phyloP scores from a whole-genome alignment of 176 grass and related monocot species.

The Triticum dicoccoides region DNA sequence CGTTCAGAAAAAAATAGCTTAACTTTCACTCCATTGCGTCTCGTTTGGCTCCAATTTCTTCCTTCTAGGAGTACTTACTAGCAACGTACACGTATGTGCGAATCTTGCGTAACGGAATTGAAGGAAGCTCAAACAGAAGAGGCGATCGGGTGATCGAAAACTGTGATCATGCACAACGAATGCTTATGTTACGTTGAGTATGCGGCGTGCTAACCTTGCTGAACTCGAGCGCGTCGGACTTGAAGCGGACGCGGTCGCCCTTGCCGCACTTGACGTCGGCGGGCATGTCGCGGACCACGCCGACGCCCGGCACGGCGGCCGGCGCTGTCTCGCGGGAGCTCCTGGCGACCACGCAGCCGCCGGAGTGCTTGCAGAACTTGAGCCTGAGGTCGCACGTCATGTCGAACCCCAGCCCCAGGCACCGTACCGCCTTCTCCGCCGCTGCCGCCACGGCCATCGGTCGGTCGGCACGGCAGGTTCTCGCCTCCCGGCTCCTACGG shows the following conservation, averaged over 20 bases:
- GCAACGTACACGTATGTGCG: not conserved
- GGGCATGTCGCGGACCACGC: constrained; percentile 47
- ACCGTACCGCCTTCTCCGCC: constrained; percentile 67
- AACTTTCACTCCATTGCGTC: not conserved
- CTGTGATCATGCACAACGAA: not conserved
- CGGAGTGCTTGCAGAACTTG: constrained; percentile 71
- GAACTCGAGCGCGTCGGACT: constrained; percentile 82
- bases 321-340: constrained; percentile 45
- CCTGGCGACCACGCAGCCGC: constrained; percentile 45
- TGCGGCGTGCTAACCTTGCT: constrained; percentile 45
- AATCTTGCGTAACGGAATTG: not conserved
- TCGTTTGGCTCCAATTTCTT: not conserved
- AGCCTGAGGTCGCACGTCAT: constrained; percentile 74
- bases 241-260: constrained; percentile 78
- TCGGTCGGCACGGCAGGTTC: not conserved
- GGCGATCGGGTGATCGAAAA: not conserved
- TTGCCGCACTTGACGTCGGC: constrained; percentile 85
- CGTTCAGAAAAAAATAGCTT: not conserved
- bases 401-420: constrained; percentile 81
- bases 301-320: constrained; percentile 65
- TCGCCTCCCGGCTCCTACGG: not conserved
- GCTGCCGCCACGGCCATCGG: constrained; percentile 34
- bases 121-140: not conserved
- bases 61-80: not conserved
- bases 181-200: not conserved